Conservation (phyloP, 208 protist species). For the Acanthamoeba sp. region DNA sequence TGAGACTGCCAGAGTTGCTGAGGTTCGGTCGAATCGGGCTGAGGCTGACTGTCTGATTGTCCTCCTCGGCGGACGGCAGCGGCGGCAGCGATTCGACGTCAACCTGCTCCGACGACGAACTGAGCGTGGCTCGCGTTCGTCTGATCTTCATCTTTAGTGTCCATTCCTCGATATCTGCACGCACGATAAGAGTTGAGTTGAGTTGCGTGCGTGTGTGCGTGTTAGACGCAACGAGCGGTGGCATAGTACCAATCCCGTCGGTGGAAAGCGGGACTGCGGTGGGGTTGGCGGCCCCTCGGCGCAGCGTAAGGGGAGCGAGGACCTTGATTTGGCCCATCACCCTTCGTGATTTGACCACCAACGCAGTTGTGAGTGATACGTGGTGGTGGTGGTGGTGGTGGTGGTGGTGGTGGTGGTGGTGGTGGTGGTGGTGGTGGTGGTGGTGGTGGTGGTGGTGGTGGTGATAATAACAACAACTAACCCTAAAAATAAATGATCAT, state of each 20-base stretch:
- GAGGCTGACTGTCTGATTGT: neutral
- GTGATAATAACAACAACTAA: no score
- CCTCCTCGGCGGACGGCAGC: neutral
- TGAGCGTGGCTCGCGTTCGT: neutral
- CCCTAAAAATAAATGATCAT: no score
- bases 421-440: no score
- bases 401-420: no score
- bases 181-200: neutral
- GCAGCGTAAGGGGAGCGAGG: neutral
- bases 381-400: no score
- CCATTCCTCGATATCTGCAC: slow-evolving; percentile 51
- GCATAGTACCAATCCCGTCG: slow-evolving; percentile 10
- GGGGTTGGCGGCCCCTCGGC: neutral
- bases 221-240: neutral
- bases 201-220: neutral
- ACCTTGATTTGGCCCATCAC: slow-evolving; percentile 58
- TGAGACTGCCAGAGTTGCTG: neutral
- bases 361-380: neutral
- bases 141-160: neutral
- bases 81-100: slow-evolving; percentile 14
- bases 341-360: neutral
- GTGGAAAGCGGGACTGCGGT: neutral
- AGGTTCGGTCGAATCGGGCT: neutral
- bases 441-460: no score
- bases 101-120: neutral